phyloP scores from a whole-genome alignment of 2,329 filamentous ascomycete species.

The Fusarium miscanthi region DNA sequence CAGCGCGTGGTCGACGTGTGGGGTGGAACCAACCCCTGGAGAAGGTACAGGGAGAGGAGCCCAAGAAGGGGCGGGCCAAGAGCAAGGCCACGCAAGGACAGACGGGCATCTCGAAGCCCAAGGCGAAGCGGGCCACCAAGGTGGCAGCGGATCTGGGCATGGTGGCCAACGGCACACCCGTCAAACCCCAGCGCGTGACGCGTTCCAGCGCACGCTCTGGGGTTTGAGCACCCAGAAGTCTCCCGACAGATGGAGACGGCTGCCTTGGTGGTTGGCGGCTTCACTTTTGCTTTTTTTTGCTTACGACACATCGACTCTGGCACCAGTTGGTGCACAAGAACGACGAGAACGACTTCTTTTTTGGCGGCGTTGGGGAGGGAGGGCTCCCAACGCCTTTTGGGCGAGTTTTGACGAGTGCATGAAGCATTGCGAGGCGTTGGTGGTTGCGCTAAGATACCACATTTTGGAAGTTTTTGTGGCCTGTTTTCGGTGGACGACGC shows the following conservation, averaged over 20 bases:
- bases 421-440: constrained; percentile 38
- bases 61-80: constrained; percentile 44
- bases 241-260: background rate
- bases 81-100: constrained; percentile 39
- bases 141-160: constrained; percentile 50
- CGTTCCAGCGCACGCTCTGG: constrained; percentile 45
- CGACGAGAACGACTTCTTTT: background rate
- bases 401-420: constrained; percentile 24
- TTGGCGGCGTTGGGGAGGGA: constrained; percentile 22
- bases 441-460: constrained; percentile 38
- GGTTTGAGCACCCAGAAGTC: constrained; percentile 23
- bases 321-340: constrained; percentile 3
- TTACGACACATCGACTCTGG: background rate
- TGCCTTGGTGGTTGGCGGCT: constrained; percentile 13
- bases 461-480: constrained; percentile 14
- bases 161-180: constrained; percentile 51
- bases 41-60: constrained; percentile 41
- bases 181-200: constrained; percentile 48
- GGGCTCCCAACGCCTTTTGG: constrained; percentile 15
- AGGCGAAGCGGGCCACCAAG: constrained; percentile 44
- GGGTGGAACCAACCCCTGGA: constrained; percentile 51
- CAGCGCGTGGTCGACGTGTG: constrained; percentile 40
- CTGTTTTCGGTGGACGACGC: constrained; percentile 28
- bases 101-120: constrained; percentile 49
- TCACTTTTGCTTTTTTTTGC: constrained; percentile 2